Conservation (phyloP, 75 land plant species). For the Cunninghamia lanceolata region DNA sequence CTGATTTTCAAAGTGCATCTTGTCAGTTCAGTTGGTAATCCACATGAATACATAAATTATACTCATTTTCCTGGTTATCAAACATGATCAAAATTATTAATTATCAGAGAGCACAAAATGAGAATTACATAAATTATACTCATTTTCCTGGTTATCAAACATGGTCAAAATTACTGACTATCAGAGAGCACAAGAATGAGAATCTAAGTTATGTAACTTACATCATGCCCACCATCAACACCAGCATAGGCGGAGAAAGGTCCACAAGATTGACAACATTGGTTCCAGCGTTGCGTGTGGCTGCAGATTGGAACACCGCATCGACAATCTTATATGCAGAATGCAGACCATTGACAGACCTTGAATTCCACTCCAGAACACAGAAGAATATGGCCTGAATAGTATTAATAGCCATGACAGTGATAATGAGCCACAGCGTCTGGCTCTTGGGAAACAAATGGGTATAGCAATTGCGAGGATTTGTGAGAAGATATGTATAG, state of each 20-base stretch:
- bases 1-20: no score
- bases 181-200: no score
- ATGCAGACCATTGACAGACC: not conserved
- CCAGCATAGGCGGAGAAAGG: slow-evolving; percentile 28
- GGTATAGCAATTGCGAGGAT: slow-evolving; percentile 11
- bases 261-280: slow-evolving; percentile 20
- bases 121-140: no score
- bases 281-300: slow-evolving; percentile 31
- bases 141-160: no score
- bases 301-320: slow-evolving; percentile 31
- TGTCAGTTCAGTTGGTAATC: no score
- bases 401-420: slow-evolving; percentile 14
- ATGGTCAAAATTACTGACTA: no score
- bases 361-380: not conserved
- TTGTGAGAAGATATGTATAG: not conserved
- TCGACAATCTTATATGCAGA: slow-evolving; percentile 21
- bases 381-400: not conserved
- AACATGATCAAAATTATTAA: no score
- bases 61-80: no score
- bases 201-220: slow-evolving; percentile 10
- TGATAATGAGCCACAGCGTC: slow-evolving; percentile 14
- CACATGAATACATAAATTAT: no score
- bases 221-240: slow-evolving; percentile 33
- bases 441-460: slow-evolving; percentile 14
- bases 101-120: no score